A percentile compares a stretch with the other conserved stretches of the same genome.
Evolutionary conservation across 352 stramenopile genomes (phyloP).

Genomic region (Globisporangium orthogonon): DNA sequence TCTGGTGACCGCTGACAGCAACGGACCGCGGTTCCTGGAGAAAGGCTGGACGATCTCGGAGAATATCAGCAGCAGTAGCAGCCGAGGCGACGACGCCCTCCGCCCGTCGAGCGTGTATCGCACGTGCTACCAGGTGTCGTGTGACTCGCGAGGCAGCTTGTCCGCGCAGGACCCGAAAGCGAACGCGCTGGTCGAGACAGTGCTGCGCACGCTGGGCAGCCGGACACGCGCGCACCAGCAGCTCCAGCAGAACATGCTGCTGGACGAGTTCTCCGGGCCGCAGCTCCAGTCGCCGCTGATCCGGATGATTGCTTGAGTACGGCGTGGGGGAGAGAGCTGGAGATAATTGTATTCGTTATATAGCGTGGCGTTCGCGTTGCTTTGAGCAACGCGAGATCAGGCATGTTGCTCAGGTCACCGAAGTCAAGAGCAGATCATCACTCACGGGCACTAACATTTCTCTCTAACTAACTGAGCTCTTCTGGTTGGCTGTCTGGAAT

Average conservation of each 20-base stretch:
- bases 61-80: not conserved
- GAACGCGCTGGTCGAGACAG: constrained; percentile 4
- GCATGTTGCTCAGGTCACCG: no score
- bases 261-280: not conserved
- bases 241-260: constrained; percentile 5
- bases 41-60: constrained; percentile 11
- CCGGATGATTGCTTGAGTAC: not conserved
- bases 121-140: constrained; percentile 10
- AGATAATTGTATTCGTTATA: not conserved
- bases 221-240: constrained; percentile 6
- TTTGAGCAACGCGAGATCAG: no score
- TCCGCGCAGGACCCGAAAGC: not conserved
- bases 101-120: constrained; percentile 1
- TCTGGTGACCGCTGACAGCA: not conserved
- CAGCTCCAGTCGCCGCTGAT: not conserved
- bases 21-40: constrained; percentile 6
- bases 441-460: no score
- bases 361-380: not conserved
- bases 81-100: not conserved
- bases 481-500: no score
- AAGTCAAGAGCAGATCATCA: no score
- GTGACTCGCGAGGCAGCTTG: constrained; percentile 1
- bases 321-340: no score
- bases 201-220: constrained; percentile 2
- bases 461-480: no score